Conservation (phyloP, 1,284 basidiomycete genomes). For the Jaminaea rosea region DNA sequence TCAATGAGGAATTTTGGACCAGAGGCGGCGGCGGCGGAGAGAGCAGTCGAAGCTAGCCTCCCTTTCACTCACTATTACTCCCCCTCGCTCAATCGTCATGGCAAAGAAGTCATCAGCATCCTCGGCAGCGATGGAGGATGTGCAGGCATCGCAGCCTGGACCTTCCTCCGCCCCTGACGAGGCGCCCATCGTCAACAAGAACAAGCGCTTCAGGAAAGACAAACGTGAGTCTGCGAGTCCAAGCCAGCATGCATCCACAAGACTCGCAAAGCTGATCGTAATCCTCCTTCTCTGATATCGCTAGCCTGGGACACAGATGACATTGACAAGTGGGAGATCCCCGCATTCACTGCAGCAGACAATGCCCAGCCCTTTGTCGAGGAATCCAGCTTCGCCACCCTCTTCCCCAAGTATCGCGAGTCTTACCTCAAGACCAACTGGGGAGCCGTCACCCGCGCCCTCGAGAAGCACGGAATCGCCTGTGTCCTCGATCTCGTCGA, state of each 20-base stretch:
- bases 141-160: too few relatives aligned
- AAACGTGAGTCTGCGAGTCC: constrained; percentile 18
- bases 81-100: too few relatives aligned
- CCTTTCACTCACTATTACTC: too few relatives aligned
- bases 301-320: constrained; percentile 97
- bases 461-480: constrained; percentile 73
- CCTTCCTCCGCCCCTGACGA: too few relatives aligned
- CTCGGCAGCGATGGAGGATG: too few relatives aligned
- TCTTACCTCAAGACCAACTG: constrained; percentile 90
- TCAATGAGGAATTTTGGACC: too few relatives aligned
- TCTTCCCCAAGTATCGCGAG: constrained; percentile 98
- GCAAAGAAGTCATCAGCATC: too few relatives aligned
- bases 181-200: constrained; percentile 24
- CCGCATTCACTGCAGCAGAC: constrained; percentile 61
- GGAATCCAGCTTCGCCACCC: constrained; percentile 92
- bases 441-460: constrained; percentile 77
- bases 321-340: constrained; percentile 96
- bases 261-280: neutral
- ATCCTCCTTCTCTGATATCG: constrained; percentile 1
- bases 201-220: constrained; percentile 45
- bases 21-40: too few relatives aligned
- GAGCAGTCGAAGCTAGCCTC: too few relatives aligned
- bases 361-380: constrained; percentile 70
- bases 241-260: neutral
- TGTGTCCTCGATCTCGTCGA: constrained; percentile 92